Evolutionary conservation across 345 rosid genomes (phyloP).

Genomic region (Turnera subulata): DNA sequence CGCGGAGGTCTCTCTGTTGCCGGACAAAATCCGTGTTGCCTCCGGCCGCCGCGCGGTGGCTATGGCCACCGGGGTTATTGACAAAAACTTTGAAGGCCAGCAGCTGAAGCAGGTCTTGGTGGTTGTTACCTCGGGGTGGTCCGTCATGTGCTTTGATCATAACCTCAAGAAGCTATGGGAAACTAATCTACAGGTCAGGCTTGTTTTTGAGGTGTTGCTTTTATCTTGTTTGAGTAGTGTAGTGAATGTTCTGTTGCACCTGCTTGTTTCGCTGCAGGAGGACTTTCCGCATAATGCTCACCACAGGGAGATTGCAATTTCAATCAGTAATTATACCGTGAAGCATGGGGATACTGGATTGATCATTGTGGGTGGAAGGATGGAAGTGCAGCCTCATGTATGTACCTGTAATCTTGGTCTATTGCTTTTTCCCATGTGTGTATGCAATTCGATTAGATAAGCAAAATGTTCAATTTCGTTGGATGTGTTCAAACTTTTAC

Average conservation of each 20-base stretch:
- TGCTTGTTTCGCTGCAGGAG: conserved; percentile 37
- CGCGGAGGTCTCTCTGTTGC: conserved; percentile 58
- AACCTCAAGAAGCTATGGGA: conserved; percentile 96
- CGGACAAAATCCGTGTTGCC: conserved; percentile 78
- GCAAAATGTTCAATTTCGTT: no score
- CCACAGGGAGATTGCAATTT: conserved; percentile 62
- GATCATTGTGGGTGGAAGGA: conserved; percentile 90
- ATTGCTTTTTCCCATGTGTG: not conserved
- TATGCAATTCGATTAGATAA: not conserved
- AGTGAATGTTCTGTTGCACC: conserved; percentile 5
- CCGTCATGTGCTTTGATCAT: conserved; percentile 95
- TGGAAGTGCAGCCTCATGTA: conserved; percentile 94
- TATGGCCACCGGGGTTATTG: conserved; percentile 92
- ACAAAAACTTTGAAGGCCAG: conserved; percentile 55
- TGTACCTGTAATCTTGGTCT: conserved; percentile 16
- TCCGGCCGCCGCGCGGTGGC: conserved; percentile 90
- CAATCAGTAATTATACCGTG: conserved; percentile 74
- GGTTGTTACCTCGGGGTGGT: conserved; percentile 95
- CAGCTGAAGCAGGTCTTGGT: conserved; percentile 93
- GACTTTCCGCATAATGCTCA: conserved; percentile 92
- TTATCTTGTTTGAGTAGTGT: not conserved
- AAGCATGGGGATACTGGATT: conserved; percentile 85
- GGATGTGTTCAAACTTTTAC: not conserved
- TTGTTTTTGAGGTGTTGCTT: not conserved
- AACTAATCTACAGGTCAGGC: conserved; percentile 70